Base-by-base conservation (phyloP, 352 stramenopile genomes). In the Globisporangium spinosum region DNA sequence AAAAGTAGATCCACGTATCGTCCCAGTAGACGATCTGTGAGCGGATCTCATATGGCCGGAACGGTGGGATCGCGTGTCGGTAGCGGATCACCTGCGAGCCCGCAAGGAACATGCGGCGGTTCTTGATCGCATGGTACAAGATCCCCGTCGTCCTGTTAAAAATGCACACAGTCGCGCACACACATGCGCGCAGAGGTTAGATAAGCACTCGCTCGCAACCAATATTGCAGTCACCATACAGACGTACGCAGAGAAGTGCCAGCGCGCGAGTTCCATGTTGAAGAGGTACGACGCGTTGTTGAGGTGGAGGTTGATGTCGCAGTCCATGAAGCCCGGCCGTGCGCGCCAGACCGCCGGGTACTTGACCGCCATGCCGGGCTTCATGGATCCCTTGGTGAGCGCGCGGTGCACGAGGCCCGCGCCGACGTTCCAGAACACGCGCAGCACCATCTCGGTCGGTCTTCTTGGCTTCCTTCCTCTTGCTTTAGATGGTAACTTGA, bases 221-320 rank as follows among this genome's bases (percentile, higher is more conserved):
- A 57, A 5, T 55, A 55, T 12, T 13, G 8, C 6, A 29, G 22
- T 9, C 6, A n/a, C 3, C 13, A 58, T 58, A 22, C 23, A 20
- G 0, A 78, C 78, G 64, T 79, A 94, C 87, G 80, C 85, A 2
- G 72, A 82, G 43, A 92, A 83, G 62, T 94, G 83, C 89, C 89
- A 96, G 13, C 89, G 87, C 34, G 89, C 89, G 27, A 96, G 85
- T 70, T 96, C 89, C 77, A 89, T 93, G 67, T 76, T 85, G 80
- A 88, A 95, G 55, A 95, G 70, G 59, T 90, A 95, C 20, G 83
- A 81, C 4, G 89, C 73, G 70, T 96, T 96, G 80, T 96, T 96
- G 5, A 95, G 70, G 63, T 96, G 89, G 40, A 93, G 40, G 58
- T 95, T 95, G 69, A 95, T 69, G 66, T 95, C 89, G 35, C 85